Evolutionary conservation across 164 flowering plant genomes (phyloP).

Genomic region (Malania oleifera): DNA sequence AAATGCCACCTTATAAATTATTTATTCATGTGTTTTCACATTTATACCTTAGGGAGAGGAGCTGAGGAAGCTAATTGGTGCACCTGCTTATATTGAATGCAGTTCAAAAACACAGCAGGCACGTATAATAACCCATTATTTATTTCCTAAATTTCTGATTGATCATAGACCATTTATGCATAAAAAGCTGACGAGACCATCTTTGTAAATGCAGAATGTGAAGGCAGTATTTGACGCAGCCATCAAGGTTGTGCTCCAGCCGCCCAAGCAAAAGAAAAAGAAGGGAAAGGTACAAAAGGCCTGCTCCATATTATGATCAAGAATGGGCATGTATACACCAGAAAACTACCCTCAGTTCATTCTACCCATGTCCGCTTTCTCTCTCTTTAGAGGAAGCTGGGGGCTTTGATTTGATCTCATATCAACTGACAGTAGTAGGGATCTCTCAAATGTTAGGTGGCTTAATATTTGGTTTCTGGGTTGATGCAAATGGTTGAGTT

Average conservation of each 20-base stretch:
- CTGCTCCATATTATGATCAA: conserved; percentile 52
- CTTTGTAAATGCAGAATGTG: conserved; percentile 42
- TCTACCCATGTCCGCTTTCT: not conserved
- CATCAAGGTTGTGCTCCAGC: conserved; percentile 68
- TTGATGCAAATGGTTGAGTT: conserved; percentile 8
- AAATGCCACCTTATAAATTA: not conserved
- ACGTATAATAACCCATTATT: not conserved
- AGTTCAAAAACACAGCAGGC: conserved; percentile 74
- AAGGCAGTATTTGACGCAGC: conserved; percentile 65
- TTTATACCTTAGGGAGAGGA: conserved; percentile 51
- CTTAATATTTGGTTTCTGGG: conserved; percentile 18
- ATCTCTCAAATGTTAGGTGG: conserved; percentile 26
- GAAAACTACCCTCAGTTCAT: conserved; percentile 3
- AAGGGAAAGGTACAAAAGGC: conserved; percentile 57
- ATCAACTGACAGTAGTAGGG: conserved; percentile 1
- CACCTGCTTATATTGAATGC: conserved; percentile 68
- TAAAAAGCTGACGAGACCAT: too few species aligned
- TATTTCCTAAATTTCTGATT: not conserved
- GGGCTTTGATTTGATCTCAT: not conserved
- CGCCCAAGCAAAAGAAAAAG: conserved; percentile 69
- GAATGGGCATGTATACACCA: conserved; percentile 16
- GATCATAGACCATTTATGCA: not conserved
- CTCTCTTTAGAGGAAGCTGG: conserved; percentile 17
- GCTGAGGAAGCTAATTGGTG: conserved; percentile 52
- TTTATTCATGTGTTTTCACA: not conserved